phyloP scores from a whole-genome alignment of 2,329 filamentous ascomycete genomes.

The Byssoonygena ceratinophila region DNA sequence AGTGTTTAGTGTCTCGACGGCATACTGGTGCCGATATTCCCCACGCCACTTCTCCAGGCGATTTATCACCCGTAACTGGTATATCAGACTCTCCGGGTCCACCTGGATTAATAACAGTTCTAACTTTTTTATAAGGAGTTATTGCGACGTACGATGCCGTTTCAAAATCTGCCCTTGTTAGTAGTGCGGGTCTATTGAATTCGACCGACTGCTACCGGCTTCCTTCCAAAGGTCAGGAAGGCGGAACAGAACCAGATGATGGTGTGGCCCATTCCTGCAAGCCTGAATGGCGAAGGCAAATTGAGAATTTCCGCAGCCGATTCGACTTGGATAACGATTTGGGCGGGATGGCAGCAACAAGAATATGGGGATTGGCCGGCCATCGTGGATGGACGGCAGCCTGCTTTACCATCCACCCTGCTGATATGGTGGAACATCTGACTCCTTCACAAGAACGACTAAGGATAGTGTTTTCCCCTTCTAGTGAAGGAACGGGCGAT shows the following conservation, averaged over 20 bases:
- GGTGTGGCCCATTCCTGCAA: neutral
- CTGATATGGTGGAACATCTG: slow-evolving; percentile 48
- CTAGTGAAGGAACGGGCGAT: slow-evolving; percentile 16
- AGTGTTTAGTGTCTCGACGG: neutral
- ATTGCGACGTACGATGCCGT: neutral
- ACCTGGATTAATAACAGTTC: neutral
- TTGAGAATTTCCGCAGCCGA: slow-evolving; percentile 28
- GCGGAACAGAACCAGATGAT: neutral
- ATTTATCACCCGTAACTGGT: slow-evolving; percentile 26
- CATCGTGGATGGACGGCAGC: slow-evolving; percentile 38
- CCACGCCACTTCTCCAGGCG: neutral
- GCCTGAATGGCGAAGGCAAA: slow-evolving; percentile 24
- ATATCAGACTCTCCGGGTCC: neutral
- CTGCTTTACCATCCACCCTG: slow-evolving; percentile 45
- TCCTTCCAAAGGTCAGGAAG: neutral
- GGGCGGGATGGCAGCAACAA: slow-evolving; percentile 40
- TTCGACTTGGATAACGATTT: slow-evolving; percentile 45
- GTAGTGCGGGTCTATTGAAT: neutral
- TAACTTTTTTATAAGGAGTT: slow-evolving; percentile 1
- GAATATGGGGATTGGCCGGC: slow-evolving; percentile 44
- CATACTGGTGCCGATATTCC: neutral
- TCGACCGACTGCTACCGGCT: neutral
- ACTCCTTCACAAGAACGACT: slow-evolving; percentile 39
- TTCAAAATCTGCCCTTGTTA: neutral
- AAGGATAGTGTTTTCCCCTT: slow-evolving; percentile 29